phyloP scores from a whole-genome alignment of 2,329 filamentous ascomycete genomes.

The Scorias spongiosa region DNA sequence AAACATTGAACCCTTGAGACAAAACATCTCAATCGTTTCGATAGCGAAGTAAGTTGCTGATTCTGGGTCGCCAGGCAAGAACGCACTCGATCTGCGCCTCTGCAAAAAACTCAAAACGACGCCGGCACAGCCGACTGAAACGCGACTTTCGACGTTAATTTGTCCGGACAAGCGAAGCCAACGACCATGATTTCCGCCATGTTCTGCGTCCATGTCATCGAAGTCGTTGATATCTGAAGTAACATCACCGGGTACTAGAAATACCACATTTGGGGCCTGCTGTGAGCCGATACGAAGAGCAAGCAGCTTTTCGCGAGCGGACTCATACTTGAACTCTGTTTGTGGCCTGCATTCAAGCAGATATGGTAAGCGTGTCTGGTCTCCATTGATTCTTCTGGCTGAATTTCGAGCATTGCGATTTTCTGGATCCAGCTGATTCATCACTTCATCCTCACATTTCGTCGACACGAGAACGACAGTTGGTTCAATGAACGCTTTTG shows the following conservation, averaged over 20 bases:
- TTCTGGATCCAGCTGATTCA: constrained; percentile 30
- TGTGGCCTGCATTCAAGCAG: constrained; percentile 53
- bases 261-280: constrained; percentile 33
- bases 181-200: constrained; percentile 44
- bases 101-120: constrained; percentile 69
- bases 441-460: constrained; percentile 36
- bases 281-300: constrained; percentile 39
- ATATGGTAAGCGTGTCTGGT: constrained; percentile 41
- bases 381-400: constrained; percentile 16
- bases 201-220: constrained; percentile 28
- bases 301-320: constrained; percentile 50
- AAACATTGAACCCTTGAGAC: constrained; percentile 52
- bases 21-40: constrained; percentile 57
- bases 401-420: constrained; percentile 14
- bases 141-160: constrained; percentile 57
- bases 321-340: constrained; percentile 55
- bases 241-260: constrained; percentile 47
- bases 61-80: constrained; percentile 43
- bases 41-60: constrained; percentile 44
- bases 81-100: constrained; percentile 48
- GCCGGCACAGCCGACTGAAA: constrained; percentile 74
- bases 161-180: constrained; percentile 53
- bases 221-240: constrained; percentile 10
- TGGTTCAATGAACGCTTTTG: constrained; percentile 46
- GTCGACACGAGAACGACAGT: constrained; percentile 44